Conservation (phyloP, 1,284 basidiomycete species). For the Tilletiaria anomala region DNA sequence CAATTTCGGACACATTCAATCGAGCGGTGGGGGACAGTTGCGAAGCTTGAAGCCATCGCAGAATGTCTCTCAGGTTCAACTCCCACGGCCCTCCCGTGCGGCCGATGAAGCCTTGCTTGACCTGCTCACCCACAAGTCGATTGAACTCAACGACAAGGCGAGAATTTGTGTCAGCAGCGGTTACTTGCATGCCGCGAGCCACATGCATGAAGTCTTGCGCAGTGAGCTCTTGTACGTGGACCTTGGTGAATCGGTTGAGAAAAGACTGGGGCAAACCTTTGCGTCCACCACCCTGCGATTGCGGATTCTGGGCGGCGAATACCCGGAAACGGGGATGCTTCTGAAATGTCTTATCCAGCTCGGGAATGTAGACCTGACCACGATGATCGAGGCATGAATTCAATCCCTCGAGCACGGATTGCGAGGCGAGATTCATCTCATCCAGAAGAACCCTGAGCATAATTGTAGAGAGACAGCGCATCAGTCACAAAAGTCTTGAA, state of each 20-base stretch:
- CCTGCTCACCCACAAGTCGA: conserved; percentile 2
- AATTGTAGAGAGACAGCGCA: neutral
- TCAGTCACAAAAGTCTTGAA: neutral
- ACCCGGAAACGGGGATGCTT: conserved; percentile 85
- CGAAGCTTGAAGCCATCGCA: conserved; percentile 61
- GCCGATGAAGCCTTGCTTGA: conserved; percentile 51
- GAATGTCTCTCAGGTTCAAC: conserved; percentile 90
- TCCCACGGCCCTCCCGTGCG: conserved; percentile 89
- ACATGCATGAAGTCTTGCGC: conserved; percentile 65
- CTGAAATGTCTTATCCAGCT: conserved; percentile 74
- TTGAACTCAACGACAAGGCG: conserved; percentile 52
- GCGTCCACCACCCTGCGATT: conserved; percentile 88
- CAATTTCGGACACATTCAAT: too few relatives aligned
- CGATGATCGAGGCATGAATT: conserved; percentile 95
- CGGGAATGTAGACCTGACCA: conserved; percentile 86
- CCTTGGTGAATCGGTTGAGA: conserved; percentile 93
- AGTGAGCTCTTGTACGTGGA: conserved; percentile 77
- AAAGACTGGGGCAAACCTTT: conserved; percentile 97
- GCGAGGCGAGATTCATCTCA: conserved; percentile 93
- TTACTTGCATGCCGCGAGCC: conserved; percentile 60
- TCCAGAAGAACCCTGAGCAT: conserved; percentile 70
- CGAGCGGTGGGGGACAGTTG: too few relatives aligned
- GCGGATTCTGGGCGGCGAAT: conserved; percentile 94
- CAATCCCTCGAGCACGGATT: conserved; percentile 83
- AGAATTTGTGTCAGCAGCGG: conserved; percentile 42